phyloP scores from a whole-genome alignment of 1,284 basidiomycete genomes.

The Tranzscheliella williamsii region DNA sequence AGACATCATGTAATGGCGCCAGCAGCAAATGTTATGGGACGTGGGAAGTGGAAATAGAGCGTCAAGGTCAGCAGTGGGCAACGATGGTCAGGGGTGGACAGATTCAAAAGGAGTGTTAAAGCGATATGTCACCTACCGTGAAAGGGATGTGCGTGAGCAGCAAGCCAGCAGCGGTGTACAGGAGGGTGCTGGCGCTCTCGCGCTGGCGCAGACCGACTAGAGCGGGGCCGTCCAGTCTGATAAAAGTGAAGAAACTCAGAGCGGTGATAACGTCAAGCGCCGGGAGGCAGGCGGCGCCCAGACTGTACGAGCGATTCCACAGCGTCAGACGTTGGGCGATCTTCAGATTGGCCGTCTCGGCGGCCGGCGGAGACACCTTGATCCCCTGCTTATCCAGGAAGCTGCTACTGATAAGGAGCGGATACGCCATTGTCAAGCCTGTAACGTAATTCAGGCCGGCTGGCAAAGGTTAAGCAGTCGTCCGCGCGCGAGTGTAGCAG shows the following conservation, averaged over 20 bases:
- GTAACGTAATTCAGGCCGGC: too few relatives aligned
- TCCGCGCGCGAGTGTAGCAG: too few relatives aligned
- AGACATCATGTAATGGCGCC: too few relatives aligned
- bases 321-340: conserved; percentile 27
- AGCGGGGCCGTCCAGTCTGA: conserved; percentile 2
- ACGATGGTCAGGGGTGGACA: too few relatives aligned
- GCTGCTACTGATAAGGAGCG: conserved; percentile 19
- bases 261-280: conserved; percentile 8
- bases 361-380: conserved; percentile 15
- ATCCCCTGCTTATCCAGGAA: conserved; percentile 20
- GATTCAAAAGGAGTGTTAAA: too few relatives aligned
- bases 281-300: conserved; percentile 10
- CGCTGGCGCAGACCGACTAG: background rate
- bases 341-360: conserved; percentile 11
- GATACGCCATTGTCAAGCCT: conserved; percentile 20
- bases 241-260: conserved; percentile 3
- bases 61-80: too few relatives aligned
- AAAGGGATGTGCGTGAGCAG: background rate
- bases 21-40: conserved; percentile 13
- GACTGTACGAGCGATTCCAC: conserved; percentile 21
- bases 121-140: background rate
- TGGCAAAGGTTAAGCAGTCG: too few relatives aligned
- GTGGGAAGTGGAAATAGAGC: too few relatives aligned
- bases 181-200: background rate
- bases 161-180: background rate